Conservation (phyloP, 1,284 basidiomycete genomes). For the Golubevia pallescens region DNA sequence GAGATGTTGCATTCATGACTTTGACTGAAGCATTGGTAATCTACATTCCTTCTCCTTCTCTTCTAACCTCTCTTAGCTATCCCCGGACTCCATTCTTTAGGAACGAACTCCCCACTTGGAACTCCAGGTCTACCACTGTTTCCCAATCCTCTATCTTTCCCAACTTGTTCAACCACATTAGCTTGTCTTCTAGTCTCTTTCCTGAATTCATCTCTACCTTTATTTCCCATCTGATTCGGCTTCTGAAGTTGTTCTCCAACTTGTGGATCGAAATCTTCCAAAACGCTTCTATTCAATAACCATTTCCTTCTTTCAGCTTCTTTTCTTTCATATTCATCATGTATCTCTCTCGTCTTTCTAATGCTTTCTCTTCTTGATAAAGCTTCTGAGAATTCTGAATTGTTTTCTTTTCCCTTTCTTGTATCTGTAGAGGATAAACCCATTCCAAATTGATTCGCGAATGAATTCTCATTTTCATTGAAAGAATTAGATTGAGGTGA, state of each 20-base stretch:
- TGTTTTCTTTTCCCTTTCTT: background rate
- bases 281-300: background rate
- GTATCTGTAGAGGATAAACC: no score
- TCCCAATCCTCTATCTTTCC: background rate
- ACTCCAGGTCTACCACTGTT: background rate
- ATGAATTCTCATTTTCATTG: background rate
- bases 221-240: background rate
- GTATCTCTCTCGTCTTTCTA: background rate
- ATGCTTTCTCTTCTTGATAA: background rate
- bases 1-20: no score
- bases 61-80: background rate
- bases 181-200: background rate
- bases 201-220: background rate
- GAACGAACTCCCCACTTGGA: background rate
- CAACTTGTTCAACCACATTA: background rate
- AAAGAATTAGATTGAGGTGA: background rate
- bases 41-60: no score
- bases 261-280: background rate
- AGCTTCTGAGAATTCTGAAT: background rate
- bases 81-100: background rate
- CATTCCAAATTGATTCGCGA: no score
- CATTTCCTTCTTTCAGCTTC: background rate
- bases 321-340: background rate
- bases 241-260: background rate
- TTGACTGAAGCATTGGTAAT: no score